Percentiles rank a stretch among this genome's conserved stretches.
phyloP scores from a whole-genome alignment of 306 rosid species.

The Begonia masoniana region DNA sequence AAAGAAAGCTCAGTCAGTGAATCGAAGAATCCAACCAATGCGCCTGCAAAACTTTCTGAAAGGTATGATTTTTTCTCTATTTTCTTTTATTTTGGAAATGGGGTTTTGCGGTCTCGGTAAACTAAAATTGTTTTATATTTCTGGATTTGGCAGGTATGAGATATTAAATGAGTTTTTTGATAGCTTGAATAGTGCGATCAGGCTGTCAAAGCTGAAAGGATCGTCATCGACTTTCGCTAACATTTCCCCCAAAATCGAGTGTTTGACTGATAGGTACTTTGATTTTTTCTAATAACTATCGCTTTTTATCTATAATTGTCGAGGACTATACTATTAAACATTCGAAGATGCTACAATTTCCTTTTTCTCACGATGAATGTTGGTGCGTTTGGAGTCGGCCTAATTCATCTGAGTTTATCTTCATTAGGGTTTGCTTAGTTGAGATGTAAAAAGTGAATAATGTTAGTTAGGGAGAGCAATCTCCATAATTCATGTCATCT shows the following conservation, averaged over 20 bases:
- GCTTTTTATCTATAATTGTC: too few species aligned
- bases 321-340: too few species aligned
- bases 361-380: too few species aligned
- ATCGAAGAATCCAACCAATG: conserved; percentile 5
- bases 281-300: too few species aligned
- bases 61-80: conserved; percentile 21
- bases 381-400: too few species aligned
- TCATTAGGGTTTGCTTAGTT: too few species aligned
- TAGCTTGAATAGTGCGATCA: conserved; percentile 39
- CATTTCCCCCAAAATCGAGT: conserved; percentile 36
- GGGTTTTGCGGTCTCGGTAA: not conserved
- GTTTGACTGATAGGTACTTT: conserved; percentile 53
- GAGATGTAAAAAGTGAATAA: too few species aligned
- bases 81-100: not conserved
- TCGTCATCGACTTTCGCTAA: conserved; percentile 25
- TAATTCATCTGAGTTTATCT: too few species aligned
- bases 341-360: too few species aligned
- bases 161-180: conserved; percentile 38
- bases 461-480: too few species aligned
- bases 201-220: conserved; percentile 33
- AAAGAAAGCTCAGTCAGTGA: conserved; percentile 2
- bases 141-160: conserved; percentile 39
- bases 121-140: not conserved
- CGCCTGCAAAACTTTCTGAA: conserved; percentile 26
- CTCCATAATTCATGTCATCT: too few species aligned